Conservation (phyloP, 2,329 filamentous ascomycete species). For the Emergomyces pasteurianus region DNA sequence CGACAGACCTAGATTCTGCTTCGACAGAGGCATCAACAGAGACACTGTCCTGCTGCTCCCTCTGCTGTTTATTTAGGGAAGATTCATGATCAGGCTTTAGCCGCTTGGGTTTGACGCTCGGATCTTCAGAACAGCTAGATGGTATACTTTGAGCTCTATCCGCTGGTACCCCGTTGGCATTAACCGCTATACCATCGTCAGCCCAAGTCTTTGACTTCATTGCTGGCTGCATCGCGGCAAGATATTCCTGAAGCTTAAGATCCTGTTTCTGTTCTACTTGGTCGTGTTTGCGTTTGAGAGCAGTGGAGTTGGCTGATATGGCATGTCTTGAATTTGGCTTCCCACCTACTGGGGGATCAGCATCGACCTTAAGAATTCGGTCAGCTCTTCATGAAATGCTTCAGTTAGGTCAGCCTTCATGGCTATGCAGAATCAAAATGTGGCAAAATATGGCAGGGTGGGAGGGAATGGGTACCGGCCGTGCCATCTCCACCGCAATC, state of each 20-base stretch:
- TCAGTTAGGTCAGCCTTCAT: slow-evolving; percentile 12
- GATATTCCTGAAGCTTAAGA: slow-evolving; percentile 73
- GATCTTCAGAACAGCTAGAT: slow-evolving; percentile 38
- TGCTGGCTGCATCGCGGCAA: slow-evolving; percentile 65
- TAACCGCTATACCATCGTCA: slow-evolving; percentile 37
- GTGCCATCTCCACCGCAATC: slow-evolving; percentile 79
- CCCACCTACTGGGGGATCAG: slow-evolving; percentile 19
- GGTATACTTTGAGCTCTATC: slow-evolving; percentile 14
- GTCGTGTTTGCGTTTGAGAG: slow-evolving; percentile 31
- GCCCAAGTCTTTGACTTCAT: slow-evolving; percentile 54
- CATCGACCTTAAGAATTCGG: slow-evolving; percentile 29
- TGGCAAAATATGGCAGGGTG: not conserved
- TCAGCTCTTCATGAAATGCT: slow-evolving; percentile 30
- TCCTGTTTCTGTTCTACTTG: slow-evolving; percentile 54
- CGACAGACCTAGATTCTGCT: slow-evolving; percentile 7
- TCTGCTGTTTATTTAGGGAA: not conserved
- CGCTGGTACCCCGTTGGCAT: slow-evolving; percentile 14
- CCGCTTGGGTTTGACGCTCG: slow-evolving; percentile 16
- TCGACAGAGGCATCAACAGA: not conserved
- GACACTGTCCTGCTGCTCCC: not conserved
- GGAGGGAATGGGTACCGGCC: slow-evolving; percentile 48
- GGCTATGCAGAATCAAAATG: slow-evolving; percentile 13
- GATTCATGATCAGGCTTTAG: not conserved
- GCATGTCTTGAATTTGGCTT: slow-evolving; percentile 12
- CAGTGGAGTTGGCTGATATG: slow-evolving; percentile 13